Conservation (phyloP, 768 basidiomycete species). For the Crassisporium funariophilum region DNA sequence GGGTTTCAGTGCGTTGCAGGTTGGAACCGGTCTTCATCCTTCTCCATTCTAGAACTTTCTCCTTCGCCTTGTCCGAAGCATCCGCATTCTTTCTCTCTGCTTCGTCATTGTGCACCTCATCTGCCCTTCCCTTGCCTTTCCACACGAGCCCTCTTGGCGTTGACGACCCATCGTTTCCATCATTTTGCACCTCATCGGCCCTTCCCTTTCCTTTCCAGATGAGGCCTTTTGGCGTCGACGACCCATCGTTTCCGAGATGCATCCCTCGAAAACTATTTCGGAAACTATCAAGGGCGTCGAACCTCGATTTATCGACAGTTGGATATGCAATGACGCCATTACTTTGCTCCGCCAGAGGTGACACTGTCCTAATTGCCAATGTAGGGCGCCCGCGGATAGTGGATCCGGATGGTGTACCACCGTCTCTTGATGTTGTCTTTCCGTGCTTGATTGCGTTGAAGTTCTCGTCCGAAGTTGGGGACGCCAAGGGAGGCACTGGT, state of each 20-base stretch:
- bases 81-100: conserved; percentile 10
- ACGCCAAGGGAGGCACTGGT: conserved; percentile 39
- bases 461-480: conserved; percentile 36
- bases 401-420: conserved; percentile 1
- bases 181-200: conserved; percentile 1
- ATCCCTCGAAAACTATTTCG: conserved; percentile 19
- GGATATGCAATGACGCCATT: conserved; percentile 7
- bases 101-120: neutral
- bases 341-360: conserved; percentile 9
- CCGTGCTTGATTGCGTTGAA: conserved; percentile 27
- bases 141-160: conserved; percentile 1
- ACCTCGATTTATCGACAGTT: conserved; percentile 10
- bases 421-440: conserved; percentile 13
- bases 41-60: conserved; percentile 25
- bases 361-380: conserved; percentile 15
- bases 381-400: conserved; percentile 10
- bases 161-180: conserved; percentile 4
- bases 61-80: conserved; percentile 15
- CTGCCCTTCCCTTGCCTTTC: conserved; percentile 19
- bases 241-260: conserved; percentile 3
- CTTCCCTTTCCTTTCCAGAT: conserved; percentile 20
- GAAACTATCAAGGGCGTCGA: conserved; percentile 18
- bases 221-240: neutral
- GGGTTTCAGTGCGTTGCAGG: conserved; percentile 17
- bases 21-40: conserved; percentile 20